Base-by-base conservation (phyloP, 2,329 filamentous ascomycete genomes). In the Penicillium sp. region DNA sequence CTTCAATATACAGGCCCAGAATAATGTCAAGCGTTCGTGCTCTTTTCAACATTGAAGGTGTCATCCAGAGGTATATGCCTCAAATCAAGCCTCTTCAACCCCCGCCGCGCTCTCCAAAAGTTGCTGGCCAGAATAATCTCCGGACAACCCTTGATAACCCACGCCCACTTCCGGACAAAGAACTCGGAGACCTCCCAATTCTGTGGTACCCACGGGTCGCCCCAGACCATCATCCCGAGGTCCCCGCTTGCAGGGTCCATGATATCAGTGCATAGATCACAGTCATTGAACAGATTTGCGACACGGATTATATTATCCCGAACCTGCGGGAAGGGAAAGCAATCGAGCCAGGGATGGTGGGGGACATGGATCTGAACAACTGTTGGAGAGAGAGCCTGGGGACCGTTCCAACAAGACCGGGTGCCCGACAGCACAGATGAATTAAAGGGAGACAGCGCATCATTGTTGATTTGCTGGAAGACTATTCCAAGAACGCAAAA, bases 111-210 rank as follows among this genome's bases (percentile, higher is more conserved):
- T 46, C 56, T 55, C 60, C 60, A 59, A 11, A 41, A 29, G 59
- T 62, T 59, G 41, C 45, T 62, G 2, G 35, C 45, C 45, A 58
- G 2, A 1, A 59, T 7, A 15, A 70, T 26, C 9, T 68, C 67
- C n/a, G 62, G 56, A 54, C 67, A 70, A 15, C 63, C 67, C 30
- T 49, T 46, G 19, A 73, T 46, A 45, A 69, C 45, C 53, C 63
- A 69, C 0, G 63, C 60, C 67, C 69, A 72, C 57, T 71, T 71
- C 29, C 35, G 55, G 7, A 65, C 23, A 51, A 71, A 72, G 3
- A 63, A 64, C 46, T 71, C 64, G 9, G 64, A 66, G 11, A 71
- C 55, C 49, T 72, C 67, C 70, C 70, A 71, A 13, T 58, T 67
- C 17, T 60, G 50, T 3, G 64, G 61, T 23, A 65, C 55, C 65